Percentiles rank a stretch among this genome's conserved stretches.
Evolutionary conservation across 2,329 filamentous ascomycete genomes (phyloP).

Genomic region (Botrytis fabae): DNA sequence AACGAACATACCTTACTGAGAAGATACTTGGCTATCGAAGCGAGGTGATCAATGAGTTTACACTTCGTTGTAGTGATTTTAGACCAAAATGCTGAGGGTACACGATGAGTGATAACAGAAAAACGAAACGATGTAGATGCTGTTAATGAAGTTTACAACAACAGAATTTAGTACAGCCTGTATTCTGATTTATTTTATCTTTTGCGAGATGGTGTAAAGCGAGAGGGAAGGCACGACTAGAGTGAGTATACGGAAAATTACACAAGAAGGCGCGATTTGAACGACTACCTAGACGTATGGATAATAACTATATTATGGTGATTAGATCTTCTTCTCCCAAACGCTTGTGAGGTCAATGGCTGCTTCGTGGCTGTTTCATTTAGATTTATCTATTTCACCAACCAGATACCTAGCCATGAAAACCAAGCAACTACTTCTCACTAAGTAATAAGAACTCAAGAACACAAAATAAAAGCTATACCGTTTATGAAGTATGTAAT

Average conservation of each 20-base stretch:
- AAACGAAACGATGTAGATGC: background rate
- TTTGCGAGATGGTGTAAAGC: background rate
- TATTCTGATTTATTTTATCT: background rate
- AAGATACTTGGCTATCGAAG: background rate
- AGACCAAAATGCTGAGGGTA: background rate
- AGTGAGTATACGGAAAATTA: background rate
- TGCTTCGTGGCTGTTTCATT: background rate
- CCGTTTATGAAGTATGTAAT: background rate
- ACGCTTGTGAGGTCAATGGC: background rate
- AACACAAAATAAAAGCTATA: background rate
- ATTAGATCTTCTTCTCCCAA: background rate
- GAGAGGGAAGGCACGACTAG: background rate
- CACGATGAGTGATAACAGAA: background rate
- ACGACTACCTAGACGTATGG: background rate
- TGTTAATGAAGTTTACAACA: background rate
- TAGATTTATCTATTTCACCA: background rate
- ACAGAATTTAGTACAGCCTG: background rate
- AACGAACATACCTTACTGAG: background rate
- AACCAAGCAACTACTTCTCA: background rate
- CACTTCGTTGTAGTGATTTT: background rate
- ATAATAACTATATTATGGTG: rapidly evolving
- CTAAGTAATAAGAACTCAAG: background rate
- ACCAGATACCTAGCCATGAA: background rate
- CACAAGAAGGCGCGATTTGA: background rate
- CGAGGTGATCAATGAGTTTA: background rate